A percentile compares a stretch with the other conserved stretches of the same genome.
Conservation (phyloP, 371 early-diverging fungal genomes). For the Mortierella sp. region DNA sequence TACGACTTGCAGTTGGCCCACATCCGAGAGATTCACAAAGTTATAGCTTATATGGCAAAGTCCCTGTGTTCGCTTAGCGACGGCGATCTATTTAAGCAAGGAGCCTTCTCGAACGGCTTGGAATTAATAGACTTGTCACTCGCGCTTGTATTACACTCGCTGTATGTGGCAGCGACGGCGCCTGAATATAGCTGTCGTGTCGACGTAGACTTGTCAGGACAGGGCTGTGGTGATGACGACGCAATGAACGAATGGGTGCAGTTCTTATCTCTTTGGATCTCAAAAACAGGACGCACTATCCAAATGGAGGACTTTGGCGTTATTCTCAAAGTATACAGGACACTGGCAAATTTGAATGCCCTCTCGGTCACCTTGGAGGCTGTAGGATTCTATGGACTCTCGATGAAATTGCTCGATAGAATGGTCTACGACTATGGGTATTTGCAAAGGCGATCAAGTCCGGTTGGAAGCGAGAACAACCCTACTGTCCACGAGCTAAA, state of each 20-base stretch:
- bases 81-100: no score
- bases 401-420: constrained; percentile 27
- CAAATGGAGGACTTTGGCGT: constrained; percentile 22
- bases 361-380: constrained; percentile 35
- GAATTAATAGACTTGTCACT: constrained; percentile 10
- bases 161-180: constrained; percentile 22
- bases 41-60: no score
- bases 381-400: constrained; percentile 25
- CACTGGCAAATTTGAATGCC: constrained; percentile 24
- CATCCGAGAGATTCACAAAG: no score
- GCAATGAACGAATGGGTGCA: constrained; percentile 13
- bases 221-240: not conserved
- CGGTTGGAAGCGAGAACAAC: constrained; percentile 13
- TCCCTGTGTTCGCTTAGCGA: no score
- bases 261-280: not conserved
- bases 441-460: constrained; percentile 4
- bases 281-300: not conserved
- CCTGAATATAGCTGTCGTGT: not conserved
- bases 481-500: constrained; percentile 17
- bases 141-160: constrained; percentile 28
- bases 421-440: constrained; percentile 26
- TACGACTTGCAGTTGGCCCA: no score
- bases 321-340: constrained; percentile 20
- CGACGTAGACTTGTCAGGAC: no score
- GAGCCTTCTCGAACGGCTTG: not conserved